Percentiles rank a stretch among this genome's conserved stretches.
phyloP scores from a whole-genome alignment of 2,329 filamentous ascomycete species.

The Coniochaeta sp. region DNA sequence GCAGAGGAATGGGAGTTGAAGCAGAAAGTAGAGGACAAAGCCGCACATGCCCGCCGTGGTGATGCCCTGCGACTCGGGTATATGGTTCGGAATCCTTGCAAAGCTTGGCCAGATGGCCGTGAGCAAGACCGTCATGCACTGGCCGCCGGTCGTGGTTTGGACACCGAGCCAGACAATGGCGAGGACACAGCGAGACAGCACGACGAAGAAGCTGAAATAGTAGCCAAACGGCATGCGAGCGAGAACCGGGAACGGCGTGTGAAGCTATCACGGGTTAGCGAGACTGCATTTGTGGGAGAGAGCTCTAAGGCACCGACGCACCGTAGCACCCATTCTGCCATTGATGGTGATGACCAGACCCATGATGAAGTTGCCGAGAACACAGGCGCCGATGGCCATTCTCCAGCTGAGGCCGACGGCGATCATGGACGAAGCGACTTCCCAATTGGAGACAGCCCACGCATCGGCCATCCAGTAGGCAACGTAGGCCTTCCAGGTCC shows the following conservation, averaged over 20 bases:
- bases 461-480: constrained; percentile 3
- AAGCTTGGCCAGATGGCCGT: constrained; percentile 1
- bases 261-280: not conserved
- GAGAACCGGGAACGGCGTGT: not conserved
- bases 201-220: constrained; percentile 2
- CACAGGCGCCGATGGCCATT: constrained; percentile 1
- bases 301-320: not conserved
- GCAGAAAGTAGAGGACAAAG: not conserved
- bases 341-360: constrained; percentile 1
- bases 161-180: constrained; percentile 2
- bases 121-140: constrained; percentile 2
- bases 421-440: constrained; percentile 2
- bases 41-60: constrained; percentile 1
- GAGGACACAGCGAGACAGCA: constrained; percentile 1
- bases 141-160: constrained; percentile 1
- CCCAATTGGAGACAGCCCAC: constrained; percentile 1
- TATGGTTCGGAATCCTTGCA: not conserved
- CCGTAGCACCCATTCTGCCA: constrained; percentile 1
- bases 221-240: constrained; percentile 2
- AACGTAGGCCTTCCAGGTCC: not conserved
- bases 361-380: constrained; percentile 1
- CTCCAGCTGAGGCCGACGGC: constrained; percentile 2
- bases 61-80: not conserved
- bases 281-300: not conserved
- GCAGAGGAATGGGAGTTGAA: constrained; percentile 1